phyloP scores from a whole-genome alignment of 2,329 filamentous ascomycete genomes.

The Biscogniauxia mediterranea region DNA sequence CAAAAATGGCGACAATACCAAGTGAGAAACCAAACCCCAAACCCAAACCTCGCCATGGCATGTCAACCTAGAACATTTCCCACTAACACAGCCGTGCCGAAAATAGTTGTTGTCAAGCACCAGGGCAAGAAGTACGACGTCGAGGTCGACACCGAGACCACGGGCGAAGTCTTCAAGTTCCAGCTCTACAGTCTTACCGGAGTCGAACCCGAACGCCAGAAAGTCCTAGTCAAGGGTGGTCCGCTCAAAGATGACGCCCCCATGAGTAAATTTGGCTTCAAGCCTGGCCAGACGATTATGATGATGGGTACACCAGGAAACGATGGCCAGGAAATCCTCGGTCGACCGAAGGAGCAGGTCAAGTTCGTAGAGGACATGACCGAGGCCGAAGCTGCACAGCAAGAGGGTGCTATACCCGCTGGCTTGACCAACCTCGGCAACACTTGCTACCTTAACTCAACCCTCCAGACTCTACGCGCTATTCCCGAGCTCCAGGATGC shows the following conservation, averaged over 20 bases:
- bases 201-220: slow-evolving; percentile 94
- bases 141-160: slow-evolving; percentile 80
- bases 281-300: slow-evolving; percentile 84
- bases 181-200: slow-evolving; percentile 94
- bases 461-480: slow-evolving; percentile 82
- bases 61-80: too few relatives aligned
- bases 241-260: slow-evolving; percentile 95
- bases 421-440: slow-evolving; percentile 92
- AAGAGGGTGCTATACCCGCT: slow-evolving; percentile 80
- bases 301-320: slow-evolving; percentile 91
- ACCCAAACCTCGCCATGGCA: neutral
- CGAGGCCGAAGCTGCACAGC: slow-evolving; percentile 81
- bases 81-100: slow-evolving; percentile 14
- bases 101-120: slow-evolving; percentile 84
- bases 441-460: slow-evolving; percentile 98
- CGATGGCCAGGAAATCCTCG: slow-evolving; percentile 54
- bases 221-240: slow-evolving; percentile 89
- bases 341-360: slow-evolving; percentile 74
- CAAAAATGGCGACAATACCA: slow-evolving; percentile 32
- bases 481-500: slow-evolving; percentile 89
- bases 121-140: slow-evolving; percentile 93
- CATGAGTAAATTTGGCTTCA: slow-evolving; percentile 79
- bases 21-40: slow-evolving; percentile 20
- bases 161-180: slow-evolving; percentile 91
- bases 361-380: slow-evolving; percentile 98